Base-by-base conservation (phyloP, 2,329 filamentous ascomycete genomes). In the Thielaviopsis populi region DNA sequence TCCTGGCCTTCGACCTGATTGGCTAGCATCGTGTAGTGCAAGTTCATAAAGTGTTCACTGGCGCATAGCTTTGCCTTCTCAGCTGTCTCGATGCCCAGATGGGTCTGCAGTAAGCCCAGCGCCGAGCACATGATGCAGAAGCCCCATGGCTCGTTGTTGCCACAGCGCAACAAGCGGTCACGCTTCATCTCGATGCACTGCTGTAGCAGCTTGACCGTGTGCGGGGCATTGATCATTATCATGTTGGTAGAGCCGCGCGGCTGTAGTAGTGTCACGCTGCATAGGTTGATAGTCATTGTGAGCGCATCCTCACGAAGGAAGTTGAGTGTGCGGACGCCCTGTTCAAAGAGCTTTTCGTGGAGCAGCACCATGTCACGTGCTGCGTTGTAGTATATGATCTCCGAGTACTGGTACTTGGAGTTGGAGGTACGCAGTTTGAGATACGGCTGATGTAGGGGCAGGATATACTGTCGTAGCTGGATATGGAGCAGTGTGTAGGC, bases 41-140 rank as follows among this genome's bases (percentile, higher is more conserved):
- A 72, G 65, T 77, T 78, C 68, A 84, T 78, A 68, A 84, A 84
- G 19, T 81, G 74, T 72, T 84, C 80, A 1, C 81, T 81, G 2
- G 80, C 80, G 4, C 78, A 78, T 3, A 80, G 81, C 71, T 83
- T 84, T 64, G 82, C 82, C 7, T 75, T 75, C 67, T 83, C 80
- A 17, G 78, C 70, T 7, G 80, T 78, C 73, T 83, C 84, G 65
- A 77, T 77, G 33, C 79, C 80, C 15, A 84, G 73, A 66, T 85
- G 82, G 0, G 80, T 79, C 70, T 84, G 81, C 27, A 84, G 74
- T 10, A 85, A 74, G 2, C 82, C 82, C 30, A 80, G 75, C 0
- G 82, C 80, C 2, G 81, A 80, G 68, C 81, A 84, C 79, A 84
- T 82, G 70, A 83, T 83, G 63, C 79, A 81, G 70, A 84, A 83